A percentile compares a stretch with the other conserved stretches of the same genome.
Conservation (phyloP, 495 filamentous ascomycete species). For the Penicillium soppii region DNA sequence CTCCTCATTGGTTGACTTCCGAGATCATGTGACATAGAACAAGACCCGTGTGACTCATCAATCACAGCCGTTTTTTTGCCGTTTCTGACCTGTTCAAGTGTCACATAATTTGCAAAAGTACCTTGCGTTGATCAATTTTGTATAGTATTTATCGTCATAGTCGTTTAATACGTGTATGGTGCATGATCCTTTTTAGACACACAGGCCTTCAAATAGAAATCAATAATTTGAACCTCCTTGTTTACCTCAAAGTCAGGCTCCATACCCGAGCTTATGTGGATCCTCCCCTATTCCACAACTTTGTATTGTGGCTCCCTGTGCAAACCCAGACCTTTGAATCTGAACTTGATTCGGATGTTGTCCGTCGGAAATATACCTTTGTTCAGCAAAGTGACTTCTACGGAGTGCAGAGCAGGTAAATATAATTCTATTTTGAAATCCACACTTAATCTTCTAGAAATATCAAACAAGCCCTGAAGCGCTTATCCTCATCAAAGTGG, state of each 20-base stretch:
- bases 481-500: conserved; percentile 31
- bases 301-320: conserved; percentile 11
- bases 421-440: not conserved
- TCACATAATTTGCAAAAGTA: not conserved
- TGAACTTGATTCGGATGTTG: not conserved
- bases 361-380: conserved; percentile 2
- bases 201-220: conserved; percentile 28
- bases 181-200: not conserved
- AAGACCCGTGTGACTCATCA: not conserved
- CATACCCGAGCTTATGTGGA: conserved; percentile 16
- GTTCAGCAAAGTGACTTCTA: not conserved
- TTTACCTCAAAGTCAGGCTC: conserved; percentile 30
- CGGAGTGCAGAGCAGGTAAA: too few relatives aligned
- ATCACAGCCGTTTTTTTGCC: not conserved
- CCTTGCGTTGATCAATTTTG: not conserved
- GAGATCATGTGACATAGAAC: not conserved
- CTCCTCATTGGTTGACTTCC: not conserved
- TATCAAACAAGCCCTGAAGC: conserved; percentile 4
- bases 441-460: conserved; percentile 13
- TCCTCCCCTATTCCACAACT: conserved; percentile 15
- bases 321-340: conserved; percentile 3
- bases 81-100: not conserved
- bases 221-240: conserved; percentile 48
- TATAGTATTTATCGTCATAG: not conserved
- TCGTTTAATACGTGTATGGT: not conserved